phyloP scores from a whole-genome alignment of 2,329 filamentous ascomycete genomes.

The Microcyclospora tardicrescens region DNA sequence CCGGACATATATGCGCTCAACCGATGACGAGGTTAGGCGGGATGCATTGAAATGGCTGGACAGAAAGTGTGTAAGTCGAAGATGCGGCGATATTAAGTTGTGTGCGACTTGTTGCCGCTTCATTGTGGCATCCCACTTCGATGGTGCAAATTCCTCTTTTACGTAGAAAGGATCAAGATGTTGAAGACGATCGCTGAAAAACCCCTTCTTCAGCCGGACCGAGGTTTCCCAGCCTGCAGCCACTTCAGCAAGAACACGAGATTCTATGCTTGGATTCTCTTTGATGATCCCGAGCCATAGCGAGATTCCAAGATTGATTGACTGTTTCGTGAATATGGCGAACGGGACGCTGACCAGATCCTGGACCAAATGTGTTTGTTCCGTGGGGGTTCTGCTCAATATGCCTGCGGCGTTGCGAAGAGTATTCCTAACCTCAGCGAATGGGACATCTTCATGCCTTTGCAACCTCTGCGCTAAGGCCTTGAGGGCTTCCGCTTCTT shows the following conservation, averaged over 20 bases:
- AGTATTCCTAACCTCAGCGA: constrained; percentile 65
- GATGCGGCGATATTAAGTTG: constrained; percentile 74
- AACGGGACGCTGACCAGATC: constrained; percentile 90
- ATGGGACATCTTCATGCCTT: constrained; percentile 54
- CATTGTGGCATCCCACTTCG: constrained; percentile 60
- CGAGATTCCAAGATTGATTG: constrained; percentile 88
- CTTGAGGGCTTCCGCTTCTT: constrained; percentile 48
- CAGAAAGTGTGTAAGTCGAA: constrained; percentile 75
- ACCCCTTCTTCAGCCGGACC: constrained; percentile 60
- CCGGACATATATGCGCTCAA: constrained; percentile 68
- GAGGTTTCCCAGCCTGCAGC: constrained; percentile 83
- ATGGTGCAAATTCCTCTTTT: constrained; percentile 85
- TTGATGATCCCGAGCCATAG: constrained; percentile 96
- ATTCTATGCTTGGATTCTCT: constrained; percentile 80
- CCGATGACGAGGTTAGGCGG: constrained; percentile 69
- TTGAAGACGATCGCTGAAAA: constrained; percentile 63
- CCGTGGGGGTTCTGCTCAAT: constrained; percentile 62
- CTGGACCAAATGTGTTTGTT: constrained; percentile 68
- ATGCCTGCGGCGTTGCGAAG: constrained; percentile 75
- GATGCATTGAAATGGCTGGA: constrained; percentile 91
- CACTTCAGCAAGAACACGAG: constrained; percentile 74
- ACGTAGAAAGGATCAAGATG: constrained; percentile 81
- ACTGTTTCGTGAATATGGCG: constrained; percentile 81
- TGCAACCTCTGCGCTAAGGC: constrained; percentile 60
- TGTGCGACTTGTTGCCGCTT: constrained; percentile 69